These are phyloP conservation scores for Russula ochroleuca DNA, from an alignment of 768 basidiomycete species.

Conservation along the genomic window DNA sequence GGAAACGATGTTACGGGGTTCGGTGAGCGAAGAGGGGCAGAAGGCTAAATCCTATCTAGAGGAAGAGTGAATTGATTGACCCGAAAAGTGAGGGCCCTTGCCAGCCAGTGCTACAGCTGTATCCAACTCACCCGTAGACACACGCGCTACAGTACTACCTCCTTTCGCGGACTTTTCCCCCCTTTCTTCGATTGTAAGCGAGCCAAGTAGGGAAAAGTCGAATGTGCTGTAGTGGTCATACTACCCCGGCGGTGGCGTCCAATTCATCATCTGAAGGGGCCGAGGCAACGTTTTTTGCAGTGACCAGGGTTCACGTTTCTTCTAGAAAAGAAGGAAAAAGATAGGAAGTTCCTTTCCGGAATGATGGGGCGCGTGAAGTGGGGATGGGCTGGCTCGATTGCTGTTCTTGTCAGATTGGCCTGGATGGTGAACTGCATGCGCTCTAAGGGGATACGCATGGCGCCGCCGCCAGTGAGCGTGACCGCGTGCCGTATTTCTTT, in stretches of 20 bases:
- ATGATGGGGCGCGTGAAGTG: not conserved
- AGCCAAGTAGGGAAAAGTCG: not conserved
- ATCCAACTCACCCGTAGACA: not conserved
- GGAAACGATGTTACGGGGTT: not conserved
- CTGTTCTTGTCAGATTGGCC: constrained; percentile 4
- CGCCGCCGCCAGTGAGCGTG: not conserved
- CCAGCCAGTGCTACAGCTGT: not conserved
- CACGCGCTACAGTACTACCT: not conserved
- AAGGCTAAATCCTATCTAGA: not conserved
- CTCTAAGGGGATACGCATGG: constrained; percentile 9
- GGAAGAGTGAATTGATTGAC: not conserved
- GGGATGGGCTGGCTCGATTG: not conserved
- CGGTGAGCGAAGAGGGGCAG: not conserved
- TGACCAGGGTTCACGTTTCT: not conserved
- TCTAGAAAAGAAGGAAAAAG: not conserved
- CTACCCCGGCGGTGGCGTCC: not conserved
- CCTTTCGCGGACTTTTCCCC: not conserved
- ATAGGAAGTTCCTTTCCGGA: not conserved
- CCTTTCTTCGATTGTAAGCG: not conserved
- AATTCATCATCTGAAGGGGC: not conserved
- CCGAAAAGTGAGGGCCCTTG: not conserved
- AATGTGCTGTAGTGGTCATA: constrained; percentile 4
- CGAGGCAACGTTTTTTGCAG: not conserved
- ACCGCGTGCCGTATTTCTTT: not conserved
- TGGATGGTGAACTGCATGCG: not conserved